phyloP scores from a whole-genome alignment of 257 asterid genomes.

The Fraxinus cuspidata region DNA sequence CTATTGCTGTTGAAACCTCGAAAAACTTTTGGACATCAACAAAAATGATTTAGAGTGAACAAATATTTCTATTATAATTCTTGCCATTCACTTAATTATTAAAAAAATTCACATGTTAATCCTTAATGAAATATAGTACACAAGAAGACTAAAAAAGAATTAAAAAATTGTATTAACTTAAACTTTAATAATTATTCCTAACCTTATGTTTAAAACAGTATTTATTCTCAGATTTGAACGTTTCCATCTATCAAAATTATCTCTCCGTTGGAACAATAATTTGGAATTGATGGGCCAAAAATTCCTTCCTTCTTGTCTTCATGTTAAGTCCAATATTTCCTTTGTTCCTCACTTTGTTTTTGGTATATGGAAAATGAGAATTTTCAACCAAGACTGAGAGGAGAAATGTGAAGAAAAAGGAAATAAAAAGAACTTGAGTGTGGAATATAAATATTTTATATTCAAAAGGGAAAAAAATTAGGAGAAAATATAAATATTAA shows the following conservation, averaged over 20 bases:
- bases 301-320: background rate
- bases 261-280: background rate
- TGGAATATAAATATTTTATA: background rate
- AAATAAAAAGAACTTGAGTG: background rate
- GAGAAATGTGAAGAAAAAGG: too few species aligned
- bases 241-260: background rate
- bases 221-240: background rate
- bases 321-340: background rate
- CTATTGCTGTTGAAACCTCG: too few species aligned
- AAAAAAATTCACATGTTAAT: too few species aligned
- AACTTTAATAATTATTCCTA: background rate
- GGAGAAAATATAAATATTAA: too few species aligned
- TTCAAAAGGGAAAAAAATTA: background rate
- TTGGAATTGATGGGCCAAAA: background rate
- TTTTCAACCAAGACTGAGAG: background rate
- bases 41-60: too few species aligned
- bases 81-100: too few species aligned
- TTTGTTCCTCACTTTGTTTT: background rate
- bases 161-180: too few species aligned
- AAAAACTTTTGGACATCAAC: too few species aligned
- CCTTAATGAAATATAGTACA: too few species aligned
- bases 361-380: background rate
- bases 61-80: too few species aligned
- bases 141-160: too few species aligned
- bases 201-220: background rate